Evolutionary conservation across 2,329 filamentous ascomycete species (phyloP), one percentile per base, ranked within the genome.

Genomic region (Venturia pyrina): DNA sequence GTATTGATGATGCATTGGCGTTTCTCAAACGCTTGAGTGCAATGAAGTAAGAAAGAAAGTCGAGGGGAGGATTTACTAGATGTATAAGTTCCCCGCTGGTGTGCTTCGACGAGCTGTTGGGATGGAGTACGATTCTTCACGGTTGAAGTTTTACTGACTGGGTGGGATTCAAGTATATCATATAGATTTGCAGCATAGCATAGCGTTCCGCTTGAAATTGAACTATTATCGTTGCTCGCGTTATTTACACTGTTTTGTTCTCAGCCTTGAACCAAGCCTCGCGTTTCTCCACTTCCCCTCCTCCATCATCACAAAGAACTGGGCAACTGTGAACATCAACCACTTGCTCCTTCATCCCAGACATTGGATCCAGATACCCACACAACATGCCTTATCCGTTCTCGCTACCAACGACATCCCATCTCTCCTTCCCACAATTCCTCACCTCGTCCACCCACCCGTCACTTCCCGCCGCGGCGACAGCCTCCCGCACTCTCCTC

Each of bases 301-400:
- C 50, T 37, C 24, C 50, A 34, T 56, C 24, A n/a, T 59, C 28
- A 8, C 13, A 19, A 21, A 32, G 53, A 28, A 59, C 5, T 57
- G 19, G 32, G 53, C 15, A 34, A 19, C 17, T 59, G 10, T 32
- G 13, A n/a, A 59, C 53, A 59, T 32, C 53, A 59, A 34, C 53
- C 37, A 37, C 28, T 53, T 53, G 48, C 32, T 59, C 53, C 2
- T 34, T 13, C 7, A 4, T 13, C 10, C 15, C 28, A 59, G 21
- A 50, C 3, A 11, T 21, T 24, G 17, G 11, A 21, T 50, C 15
- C 15, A 37, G 3, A 13, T 37, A 59, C 15, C 17, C 17, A 62
- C 60, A 6, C 60, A 65, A 40, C 15, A 98, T 98, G 95, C 93
- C 93, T 41, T 98, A 90, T 74, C 89, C 90, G 15, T 97, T 96